Evolutionary conservation across 2,329 filamentous ascomycete genomes (phyloP).

Genomic region (Fusarium sp.): DNA sequence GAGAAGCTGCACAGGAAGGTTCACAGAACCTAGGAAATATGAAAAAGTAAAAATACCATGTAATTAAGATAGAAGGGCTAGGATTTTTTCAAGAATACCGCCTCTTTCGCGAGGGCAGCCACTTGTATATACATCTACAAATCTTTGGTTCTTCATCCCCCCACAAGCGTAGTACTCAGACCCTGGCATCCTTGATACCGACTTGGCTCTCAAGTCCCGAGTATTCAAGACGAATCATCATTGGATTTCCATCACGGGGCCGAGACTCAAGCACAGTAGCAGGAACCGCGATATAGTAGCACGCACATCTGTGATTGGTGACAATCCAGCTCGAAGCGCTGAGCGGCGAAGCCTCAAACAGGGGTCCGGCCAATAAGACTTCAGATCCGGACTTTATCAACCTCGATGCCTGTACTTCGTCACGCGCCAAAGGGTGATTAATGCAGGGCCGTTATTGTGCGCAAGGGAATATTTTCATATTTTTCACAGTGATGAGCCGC

Average conservation of each 20-base stretch:
- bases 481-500: slow-evolving; percentile 27
- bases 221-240: slow-evolving; percentile 24
- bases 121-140: slow-evolving; percentile 39
- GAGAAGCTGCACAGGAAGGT: slow-evolving; percentile 3
- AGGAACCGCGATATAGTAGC: slow-evolving; percentile 20
- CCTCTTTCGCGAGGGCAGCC: slow-evolving; percentile 27
- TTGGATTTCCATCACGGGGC: slow-evolving; percentile 30
- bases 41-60: slow-evolving; percentile 18
- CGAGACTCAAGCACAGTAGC: slow-evolving; percentile 32
- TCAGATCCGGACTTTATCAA: background rate
- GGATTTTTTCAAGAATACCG: background rate
- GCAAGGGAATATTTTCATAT: slow-evolving; percentile 11
- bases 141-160: slow-evolving; percentile 16
- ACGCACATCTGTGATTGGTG: slow-evolving; percentile 43
- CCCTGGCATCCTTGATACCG: slow-evolving; percentile 18
- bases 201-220: slow-evolving; percentile 29
- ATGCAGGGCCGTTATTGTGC: slow-evolving; percentile 35
- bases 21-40: slow-evolving; percentile 34
- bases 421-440: slow-evolving; percentile 41
- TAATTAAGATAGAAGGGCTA: background rate
- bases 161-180: slow-evolving; percentile 23
- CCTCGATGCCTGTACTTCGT: slow-evolving; percentile 24
- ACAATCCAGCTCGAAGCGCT: slow-evolving; percentile 43
- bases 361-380: slow-evolving; percentile 42
- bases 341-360: slow-evolving; percentile 32